A percentile compares a stretch with the other conserved stretches of the same genome.
Conservation (phyloP, 441 rosid species). For the Erodium trifolium region DNA sequence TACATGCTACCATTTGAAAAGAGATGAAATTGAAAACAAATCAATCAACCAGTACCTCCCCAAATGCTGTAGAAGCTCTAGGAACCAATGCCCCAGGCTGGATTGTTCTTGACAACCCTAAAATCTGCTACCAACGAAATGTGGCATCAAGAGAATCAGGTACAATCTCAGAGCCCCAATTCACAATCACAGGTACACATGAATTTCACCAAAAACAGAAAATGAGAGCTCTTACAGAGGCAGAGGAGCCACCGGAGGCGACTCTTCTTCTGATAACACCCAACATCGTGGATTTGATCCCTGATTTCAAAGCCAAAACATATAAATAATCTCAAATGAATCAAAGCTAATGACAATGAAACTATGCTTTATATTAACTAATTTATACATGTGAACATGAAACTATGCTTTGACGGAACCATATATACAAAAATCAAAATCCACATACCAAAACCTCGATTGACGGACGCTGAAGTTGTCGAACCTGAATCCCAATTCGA, state of each 20-base stretch:
- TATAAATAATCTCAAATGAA: neutral
- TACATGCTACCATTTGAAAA: neutral
- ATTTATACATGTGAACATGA: no score
- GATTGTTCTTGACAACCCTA: constrained; percentile 35
- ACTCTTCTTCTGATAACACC: constrained; percentile 53
- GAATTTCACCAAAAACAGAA: neutral
- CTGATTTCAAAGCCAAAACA: constrained; percentile 14
- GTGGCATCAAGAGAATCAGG: neutral
- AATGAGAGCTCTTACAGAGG: constrained; percentile 34
- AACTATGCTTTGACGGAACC: no score
- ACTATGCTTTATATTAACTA: no score
- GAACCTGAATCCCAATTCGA: no score
- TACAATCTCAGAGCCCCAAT: neutral
- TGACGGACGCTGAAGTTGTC: no score
- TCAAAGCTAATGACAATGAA: no score
- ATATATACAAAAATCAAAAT: no score
- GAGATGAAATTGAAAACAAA: neutral
- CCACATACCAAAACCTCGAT: no score
- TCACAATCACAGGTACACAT: no score
- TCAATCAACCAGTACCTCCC: constrained; percentile 29
- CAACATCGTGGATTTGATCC: constrained; percentile 44
- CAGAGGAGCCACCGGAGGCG: constrained; percentile 43
- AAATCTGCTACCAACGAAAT: constrained; percentile 26
- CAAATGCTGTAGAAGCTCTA: constrained; percentile 36
- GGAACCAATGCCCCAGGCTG: constrained; percentile 35